These are phyloP conservation scores for Citeromyces siamensis DNA, from an alignment of 1,139 yeast genomes.

Conservation along the genomic window DNA sequence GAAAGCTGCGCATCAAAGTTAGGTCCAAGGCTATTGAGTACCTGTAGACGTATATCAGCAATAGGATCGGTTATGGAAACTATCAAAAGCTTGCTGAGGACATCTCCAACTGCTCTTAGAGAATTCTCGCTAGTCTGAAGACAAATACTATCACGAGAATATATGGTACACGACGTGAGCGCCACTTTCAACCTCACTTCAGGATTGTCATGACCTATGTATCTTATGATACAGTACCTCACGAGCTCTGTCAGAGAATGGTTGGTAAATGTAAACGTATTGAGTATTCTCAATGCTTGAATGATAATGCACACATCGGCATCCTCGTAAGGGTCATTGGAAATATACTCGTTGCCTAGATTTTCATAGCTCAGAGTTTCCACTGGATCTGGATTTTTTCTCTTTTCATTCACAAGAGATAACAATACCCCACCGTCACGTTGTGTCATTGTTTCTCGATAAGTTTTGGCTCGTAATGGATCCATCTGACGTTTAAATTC, in stretches of 20 bases:
- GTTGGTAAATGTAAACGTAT: slow-evolving; percentile 62
- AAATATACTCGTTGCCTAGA: slow-evolving; percentile 11
- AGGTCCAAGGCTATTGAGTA: slow-evolving; percentile 59
- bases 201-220: slow-evolving; percentile 69
- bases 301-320: slow-evolving; percentile 31
- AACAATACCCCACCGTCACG: slow-evolving; percentile 41
- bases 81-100: slow-evolving; percentile 66
- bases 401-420: background rate
- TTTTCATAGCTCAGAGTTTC: slow-evolving; percentile 1
- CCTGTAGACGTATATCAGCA: slow-evolving; percentile 73
- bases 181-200: slow-evolving; percentile 81
- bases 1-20: slow-evolving; percentile 86
- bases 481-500: slow-evolving; percentile 52
- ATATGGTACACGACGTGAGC: slow-evolving; percentile 70
- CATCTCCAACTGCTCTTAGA: slow-evolving; percentile 73
- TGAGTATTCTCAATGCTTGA: slow-evolving; percentile 63
- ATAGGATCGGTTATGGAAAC: slow-evolving; percentile 86
- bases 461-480: slow-evolving; percentile 57
- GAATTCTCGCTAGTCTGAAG: slow-evolving; percentile 80
- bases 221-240: slow-evolving; percentile 66
- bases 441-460: slow-evolving; percentile 60
- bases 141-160: slow-evolving; percentile 72
- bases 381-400: background rate
- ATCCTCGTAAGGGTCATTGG: slow-evolving; percentile 25
- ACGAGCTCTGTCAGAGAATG: slow-evolving; percentile 81